Evolutionary conservation across 768 basidiomycete species (phyloP).

Genomic region (Auriscalpium orientale): DNA sequence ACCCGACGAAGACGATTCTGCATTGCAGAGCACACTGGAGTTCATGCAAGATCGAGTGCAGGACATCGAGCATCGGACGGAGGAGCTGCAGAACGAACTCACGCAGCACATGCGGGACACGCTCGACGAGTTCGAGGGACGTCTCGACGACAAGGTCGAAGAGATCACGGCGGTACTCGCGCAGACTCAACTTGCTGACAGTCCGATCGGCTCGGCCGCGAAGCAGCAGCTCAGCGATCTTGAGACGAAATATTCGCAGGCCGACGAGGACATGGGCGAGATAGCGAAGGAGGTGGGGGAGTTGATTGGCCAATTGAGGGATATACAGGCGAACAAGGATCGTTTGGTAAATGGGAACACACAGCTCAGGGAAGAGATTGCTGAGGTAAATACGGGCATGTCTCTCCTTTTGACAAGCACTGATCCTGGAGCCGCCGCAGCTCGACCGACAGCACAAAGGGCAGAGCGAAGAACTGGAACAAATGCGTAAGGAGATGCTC

Average conservation of each 20-base stretch:
- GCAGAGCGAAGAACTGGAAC: not conserved
- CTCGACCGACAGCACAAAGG: not conserved
- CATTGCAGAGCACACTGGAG: conserved; percentile 4
- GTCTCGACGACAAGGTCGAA: conserved; percentile 14
- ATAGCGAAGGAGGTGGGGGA: conserved; percentile 10
- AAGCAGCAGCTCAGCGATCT: not conserved
- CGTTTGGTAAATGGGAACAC: conserved; percentile 15
- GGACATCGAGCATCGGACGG: conserved; percentile 9
- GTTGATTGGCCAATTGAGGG: conserved; percentile 3
- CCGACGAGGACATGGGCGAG: conserved; percentile 10
- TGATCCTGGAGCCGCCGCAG: too few relatives aligned
- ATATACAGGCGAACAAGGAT: conserved; percentile 1
- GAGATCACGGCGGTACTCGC: conserved; percentile 6
- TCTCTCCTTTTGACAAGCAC: too few relatives aligned
- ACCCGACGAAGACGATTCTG: not conserved
- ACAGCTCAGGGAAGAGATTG: conserved; percentile 9
- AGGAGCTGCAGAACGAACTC: conserved; percentile 13
- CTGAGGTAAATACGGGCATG: conserved; percentile 14
- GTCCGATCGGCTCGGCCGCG: not conserved
- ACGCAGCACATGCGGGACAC: conserved; percentile 7
- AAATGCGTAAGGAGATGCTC: conserved; percentile 12
- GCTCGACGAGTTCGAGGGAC: conserved; percentile 6
- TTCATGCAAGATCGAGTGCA: conserved; percentile 6
- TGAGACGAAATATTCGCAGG: conserved; percentile 1
- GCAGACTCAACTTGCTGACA: not conserved